A percentile compares a stretch with the other conserved stretches of the same genome.
phyloP scores from a whole-genome alignment of 106 monocot genomes.

The Triglochin maritima region DNA sequence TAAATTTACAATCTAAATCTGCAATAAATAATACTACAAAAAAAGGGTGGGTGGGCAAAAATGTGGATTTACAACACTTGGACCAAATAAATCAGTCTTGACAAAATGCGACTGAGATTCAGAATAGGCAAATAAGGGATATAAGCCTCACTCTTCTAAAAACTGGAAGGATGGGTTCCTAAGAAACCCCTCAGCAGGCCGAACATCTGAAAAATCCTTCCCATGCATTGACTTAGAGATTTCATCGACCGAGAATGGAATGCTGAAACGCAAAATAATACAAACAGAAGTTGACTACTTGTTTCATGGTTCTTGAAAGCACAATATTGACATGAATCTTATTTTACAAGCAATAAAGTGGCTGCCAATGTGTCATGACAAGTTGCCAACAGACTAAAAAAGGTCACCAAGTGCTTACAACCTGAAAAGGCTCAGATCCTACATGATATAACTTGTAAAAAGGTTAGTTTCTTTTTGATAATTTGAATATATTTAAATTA shows the following conservation, averaged over 20 bases:
- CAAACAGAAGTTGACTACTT: constrained; percentile 1
- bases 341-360: neutral
- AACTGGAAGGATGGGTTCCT: constrained; percentile 61
- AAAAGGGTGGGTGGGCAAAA: neutral
- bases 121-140: constrained; percentile 1
- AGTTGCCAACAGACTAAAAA: too few relatives aligned
- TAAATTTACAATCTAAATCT: constrained; percentile 8
- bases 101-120: neutral
- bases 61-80: constrained; percentile 23
- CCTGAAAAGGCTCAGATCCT: too few relatives aligned
- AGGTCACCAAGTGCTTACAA: too few relatives aligned
- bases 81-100: neutral
- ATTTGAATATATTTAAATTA: too few relatives aligned
- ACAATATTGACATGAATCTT: neutral
- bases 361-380: too few relatives aligned
- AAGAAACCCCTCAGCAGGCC: constrained; percentile 51
- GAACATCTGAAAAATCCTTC: constrained; percentile 52
- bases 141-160: constrained; percentile 56
- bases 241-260: constrained; percentile 66
- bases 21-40: constrained; percentile 7
- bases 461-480: too few relatives aligned
- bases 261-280: constrained; percentile 24
- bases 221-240: constrained; percentile 48
- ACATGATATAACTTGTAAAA: too few relatives aligned
- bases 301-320: neutral